Evolutionary conservation across 2,329 filamentous ascomycete species (phyloP).

Genomic region (Fusarium annulatum): DNA sequence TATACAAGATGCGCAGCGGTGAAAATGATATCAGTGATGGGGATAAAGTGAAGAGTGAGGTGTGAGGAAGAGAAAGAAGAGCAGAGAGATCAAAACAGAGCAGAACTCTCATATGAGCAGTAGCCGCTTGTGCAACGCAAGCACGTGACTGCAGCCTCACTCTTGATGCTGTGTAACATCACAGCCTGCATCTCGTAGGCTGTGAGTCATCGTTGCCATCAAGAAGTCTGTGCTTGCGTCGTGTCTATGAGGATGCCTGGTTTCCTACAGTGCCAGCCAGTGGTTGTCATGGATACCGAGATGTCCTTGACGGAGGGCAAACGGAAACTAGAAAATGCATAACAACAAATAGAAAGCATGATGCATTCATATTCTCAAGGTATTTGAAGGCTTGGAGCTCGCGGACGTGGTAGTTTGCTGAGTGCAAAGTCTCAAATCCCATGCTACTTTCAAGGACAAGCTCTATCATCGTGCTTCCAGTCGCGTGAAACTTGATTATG

Average conservation of each 20-base stretch:
- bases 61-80: neutral
- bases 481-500: neutral
- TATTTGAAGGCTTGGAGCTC: neutral
- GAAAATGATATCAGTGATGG: neutral
- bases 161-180: neutral
- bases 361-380: accelerated
- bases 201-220: neutral
- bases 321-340: neutral
- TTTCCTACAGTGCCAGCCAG: neutral
- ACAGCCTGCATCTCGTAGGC: neutral
- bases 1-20: accelerated
- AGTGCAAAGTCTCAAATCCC: neutral
- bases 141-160: neutral
- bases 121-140: neutral
- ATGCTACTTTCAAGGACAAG: neutral
- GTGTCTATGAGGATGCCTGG: neutral
- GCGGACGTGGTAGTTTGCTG: too few species aligned
- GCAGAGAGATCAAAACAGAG: neutral
- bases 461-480: neutral
- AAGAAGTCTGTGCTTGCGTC: neutral
- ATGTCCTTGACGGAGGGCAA: neutral
- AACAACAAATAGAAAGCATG: neutral
- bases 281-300: neutral
- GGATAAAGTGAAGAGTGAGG: neutral
- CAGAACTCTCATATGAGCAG: neutral